Base-by-base conservation (phyloP, 768 basidiomycete genomes). In the Dictyophora rubrovolvata region DNA sequence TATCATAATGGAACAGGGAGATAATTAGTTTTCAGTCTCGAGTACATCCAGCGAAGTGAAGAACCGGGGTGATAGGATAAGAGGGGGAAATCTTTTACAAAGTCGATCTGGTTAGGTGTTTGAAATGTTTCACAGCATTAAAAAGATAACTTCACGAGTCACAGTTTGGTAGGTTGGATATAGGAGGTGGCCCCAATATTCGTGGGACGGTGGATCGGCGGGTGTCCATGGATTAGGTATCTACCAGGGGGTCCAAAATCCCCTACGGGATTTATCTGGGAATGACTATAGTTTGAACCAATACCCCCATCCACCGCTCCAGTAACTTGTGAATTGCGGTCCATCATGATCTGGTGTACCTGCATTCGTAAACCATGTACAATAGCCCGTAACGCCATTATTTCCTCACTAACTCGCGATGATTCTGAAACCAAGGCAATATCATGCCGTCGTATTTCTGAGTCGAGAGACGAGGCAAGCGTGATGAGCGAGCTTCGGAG, bases 281-380 rank as follows among this genome's bases (percentile, higher is more conserved):
- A 20, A 37, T 59, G 28, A 20, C 28, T 36, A 34, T 5, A 58
- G n/a, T 48, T 46, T 28, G 48, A 50, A 22, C 56, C 48, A 9
- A 33, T 20, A 10, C 56, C 56, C 42, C 71, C 72, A n/a, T 65
- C 65, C 37, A 69, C 65, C 35, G 79, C 72, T 52, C 79, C 79
- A 23, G 77, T 80, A 53, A 79, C 71, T 62, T 79, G 79, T 16
- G 79, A 79, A 70, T 84, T 86, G 60, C 84, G 76, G 47, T 87
- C 85, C 83, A 87, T 82, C 84, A 89, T 84, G 61, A 89, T 79
- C 51, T 79, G 76, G 65, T 88, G 86, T 55, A 84, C 68, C 81
- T 84, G 65, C 77, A 91, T 86, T 56, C 89, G 76, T 50, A 92
- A 69, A 1, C 88, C 89, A 62, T 90, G 86, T 48, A 90, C 74